Evolutionary conservation across 805 yeast species (phyloP), one percentile per base, ranked within the genome.

Genomic region (Saturnispora saitoi): DNA sequence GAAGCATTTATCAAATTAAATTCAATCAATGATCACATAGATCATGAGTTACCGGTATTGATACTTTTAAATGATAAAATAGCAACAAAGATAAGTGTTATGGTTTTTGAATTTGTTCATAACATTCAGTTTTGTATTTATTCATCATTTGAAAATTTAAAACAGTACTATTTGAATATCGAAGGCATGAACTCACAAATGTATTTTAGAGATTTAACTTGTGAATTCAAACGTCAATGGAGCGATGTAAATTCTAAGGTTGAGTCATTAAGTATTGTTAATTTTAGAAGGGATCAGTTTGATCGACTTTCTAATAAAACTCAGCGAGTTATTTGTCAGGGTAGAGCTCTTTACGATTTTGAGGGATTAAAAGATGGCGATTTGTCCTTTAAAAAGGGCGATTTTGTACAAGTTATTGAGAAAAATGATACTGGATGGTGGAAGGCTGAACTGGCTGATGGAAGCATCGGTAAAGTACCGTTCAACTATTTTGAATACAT

Each of bases 31-130:
- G 51, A 56, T 4, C 45, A 54, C 3, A 62, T 79, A 51, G 75
- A 75, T 49, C 50, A 49, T 29, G 83, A 78, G 38, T 55, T 80
- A 1, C 81, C 83, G 0, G 43, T 51, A 3, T 72, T 76, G 43
- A 65, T 72, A 48, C 48, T 60, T 6, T 57, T 71, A 10, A 59
- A 71, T 0, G 50, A 61, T 3, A 42, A 55, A 12, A 56, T 71
- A 22, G 56, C 70, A 36, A 56, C 59, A 22, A 69, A 68, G 10
- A 10, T 34, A 34, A 17, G 38, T 5, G 19, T 34, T 2, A 34
- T 34, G 12, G 22, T 34, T 4, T 43, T 73, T 4, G 61, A 68
- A 28, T 48, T 34, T 34, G 38, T 26, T 38, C 58, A 30, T 70
- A 72, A 56, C 66, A 69, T 54, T 40, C 72, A 48, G 47, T 50